Base-by-base conservation (phyloP, 371 early-diverging fungal genomes). In the Mucor racemosus region DNA sequence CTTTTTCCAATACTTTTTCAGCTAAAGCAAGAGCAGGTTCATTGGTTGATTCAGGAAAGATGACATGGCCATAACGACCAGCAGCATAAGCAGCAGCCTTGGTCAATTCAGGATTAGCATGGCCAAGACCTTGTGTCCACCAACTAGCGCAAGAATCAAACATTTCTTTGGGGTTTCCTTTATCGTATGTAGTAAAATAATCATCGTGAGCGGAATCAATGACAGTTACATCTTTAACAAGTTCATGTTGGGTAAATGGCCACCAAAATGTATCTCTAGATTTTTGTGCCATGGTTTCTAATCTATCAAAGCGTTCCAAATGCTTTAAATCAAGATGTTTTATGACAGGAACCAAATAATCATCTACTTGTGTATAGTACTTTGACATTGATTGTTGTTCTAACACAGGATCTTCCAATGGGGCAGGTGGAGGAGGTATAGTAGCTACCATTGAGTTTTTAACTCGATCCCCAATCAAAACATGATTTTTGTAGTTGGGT, bases 61-160 rank as follows among this genome's bases (percentile, higher is more conserved):
- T 90, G 62, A 94, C 89, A 67, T 94, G 94, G 34, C 94, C 94
- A 69, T 93, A 94, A 4, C 92, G 86, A 17, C 91, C 92, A 1
- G 92, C 84, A 1, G 93, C 92, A 66, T 87, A 71, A 0, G 91
- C 87, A 1, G 90, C 90, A 3, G 91, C 78, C 36, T 84, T 67
- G 0, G 90, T 84, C 48, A 94, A 74, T 6, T 78, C 67, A 1
- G 86, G 85, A 44, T 89, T 87, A 50, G 86, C 93, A 71, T 94
- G 94, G 4, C 93, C 94, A 17, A 94, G 71, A 13, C 88, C 89
- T 70, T 94, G 92, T 11, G 94, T 94, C 94, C 93, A 94, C 94
- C 94, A 94, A 71, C 88, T 87, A 21, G 92, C 92, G 69, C 91
- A 91, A 7, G 83, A 90, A 68, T 94, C 94, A 80, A 88, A 90